A percentile compares a stretch with the other conserved stretches of the same genome.
Conservation (phyloP, 2,329 filamentous ascomycete genomes). For the Thermothelomyces thermophilus region DNA sequence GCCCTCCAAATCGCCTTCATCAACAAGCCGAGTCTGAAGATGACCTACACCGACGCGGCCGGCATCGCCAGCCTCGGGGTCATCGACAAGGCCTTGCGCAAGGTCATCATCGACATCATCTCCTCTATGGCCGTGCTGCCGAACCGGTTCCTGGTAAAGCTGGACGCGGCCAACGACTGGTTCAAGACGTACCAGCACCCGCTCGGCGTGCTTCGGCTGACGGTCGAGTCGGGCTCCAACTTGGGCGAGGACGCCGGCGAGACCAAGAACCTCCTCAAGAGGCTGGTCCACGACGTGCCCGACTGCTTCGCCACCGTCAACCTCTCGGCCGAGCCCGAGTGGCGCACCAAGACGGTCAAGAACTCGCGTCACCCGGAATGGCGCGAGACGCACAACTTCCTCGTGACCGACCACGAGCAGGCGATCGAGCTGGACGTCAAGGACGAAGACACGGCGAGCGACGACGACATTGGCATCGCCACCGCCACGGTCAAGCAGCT, state of each 20-base stretch:
- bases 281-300: slow-evolving; percentile 39
- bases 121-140: slow-evolving; percentile 40
- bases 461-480: slow-evolving; percentile 39
- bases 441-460: slow-evolving; percentile 36
- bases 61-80: slow-evolving; percentile 38
- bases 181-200: slow-evolving; percentile 42
- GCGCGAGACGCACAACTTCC: slow-evolving; percentile 44
- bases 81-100: slow-evolving; percentile 38
- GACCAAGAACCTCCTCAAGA: slow-evolving; percentile 32
- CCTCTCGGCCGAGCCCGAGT: slow-evolving; percentile 38
- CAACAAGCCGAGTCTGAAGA: slow-evolving; percentile 39
- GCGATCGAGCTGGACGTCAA: slow-evolving; percentile 35
- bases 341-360: slow-evolving; percentile 35
- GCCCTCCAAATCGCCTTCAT: slow-evolving; percentile 43
- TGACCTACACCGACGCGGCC: slow-evolving; percentile 43
- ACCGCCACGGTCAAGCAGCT: slow-evolving; percentile 36
- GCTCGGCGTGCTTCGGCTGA: slow-evolving; percentile 38
- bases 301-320: slow-evolving; percentile 41
- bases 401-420: slow-evolving; percentile 41
- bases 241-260: slow-evolving; percentile 33
- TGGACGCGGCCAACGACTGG: slow-evolving; percentile 40
- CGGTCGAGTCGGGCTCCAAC: slow-evolving; percentile 34
- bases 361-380: slow-evolving; percentile 38
- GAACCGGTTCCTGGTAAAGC: slow-evolving; percentile 43
- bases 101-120: slow-evolving; percentile 39